phyloP scores from a whole-genome alignment of 768 basidiomycete species.

The Podaxis sp. region DNA sequence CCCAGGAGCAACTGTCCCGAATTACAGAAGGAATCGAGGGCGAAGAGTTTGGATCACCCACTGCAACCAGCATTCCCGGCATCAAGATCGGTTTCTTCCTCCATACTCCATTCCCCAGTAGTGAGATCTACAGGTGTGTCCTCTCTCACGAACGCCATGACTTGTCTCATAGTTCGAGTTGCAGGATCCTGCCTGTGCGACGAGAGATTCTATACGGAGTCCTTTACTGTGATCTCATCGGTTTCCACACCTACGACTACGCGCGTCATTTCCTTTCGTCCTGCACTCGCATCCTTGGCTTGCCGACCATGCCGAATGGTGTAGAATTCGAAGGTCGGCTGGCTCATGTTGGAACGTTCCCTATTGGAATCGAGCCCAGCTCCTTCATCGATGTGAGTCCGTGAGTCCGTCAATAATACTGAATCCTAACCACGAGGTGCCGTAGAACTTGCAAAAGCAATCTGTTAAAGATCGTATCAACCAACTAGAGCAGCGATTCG shows the following conservation, averaged over 20 bases:
- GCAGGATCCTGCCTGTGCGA: conserved; percentile 92
- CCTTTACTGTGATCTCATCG: conserved; percentile 94
- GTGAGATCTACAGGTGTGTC: conserved; percentile 91
- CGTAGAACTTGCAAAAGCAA: conserved; percentile 74
- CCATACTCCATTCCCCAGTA: conserved; percentile 97
- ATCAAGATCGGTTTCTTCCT: conserved; percentile 99
- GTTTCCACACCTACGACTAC: conserved; percentile 99
- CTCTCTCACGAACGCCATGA: background rate
- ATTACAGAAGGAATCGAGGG: conserved; percentile 71
- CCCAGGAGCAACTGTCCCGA: conserved; percentile 58
- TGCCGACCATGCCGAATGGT: conserved; percentile 97
- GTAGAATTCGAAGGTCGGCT: conserved; percentile 95
- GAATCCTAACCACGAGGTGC: conserved; percentile 10
- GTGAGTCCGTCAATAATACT: background rate
- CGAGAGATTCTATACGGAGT: conserved; percentile 97
- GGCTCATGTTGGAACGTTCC: conserved; percentile 97
- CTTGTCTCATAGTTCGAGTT: conserved; percentile 9
- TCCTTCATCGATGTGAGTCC: conserved; percentile 79
- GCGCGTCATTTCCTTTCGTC: conserved; percentile 99
- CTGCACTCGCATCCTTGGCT: conserved; percentile 92
- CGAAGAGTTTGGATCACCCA: conserved; percentile 35
- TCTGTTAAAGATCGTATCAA: conserved; percentile 79
- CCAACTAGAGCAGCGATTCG: conserved; percentile 85
- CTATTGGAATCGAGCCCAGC: conserved; percentile 94
- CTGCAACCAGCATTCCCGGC: conserved; percentile 42